These are phyloP conservation scores for Skeletonema costatum DNA, from an alignment of 108 stramenopile species.

Conservation along the genomic window DNA sequence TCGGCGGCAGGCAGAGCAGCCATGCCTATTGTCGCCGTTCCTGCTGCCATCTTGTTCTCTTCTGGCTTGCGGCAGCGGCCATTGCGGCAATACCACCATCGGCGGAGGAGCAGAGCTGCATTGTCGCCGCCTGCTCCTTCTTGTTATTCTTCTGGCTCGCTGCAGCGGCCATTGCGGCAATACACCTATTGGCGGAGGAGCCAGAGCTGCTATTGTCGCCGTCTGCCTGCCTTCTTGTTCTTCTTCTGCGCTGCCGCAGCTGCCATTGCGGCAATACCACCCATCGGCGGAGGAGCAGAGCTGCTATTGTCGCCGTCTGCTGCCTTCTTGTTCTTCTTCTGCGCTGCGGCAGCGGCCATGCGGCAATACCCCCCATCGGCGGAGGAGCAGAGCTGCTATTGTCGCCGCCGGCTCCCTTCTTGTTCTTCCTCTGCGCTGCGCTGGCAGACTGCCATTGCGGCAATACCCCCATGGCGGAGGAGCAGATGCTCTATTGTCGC, in stretches of 20 bases:
- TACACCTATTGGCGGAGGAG: neutral
- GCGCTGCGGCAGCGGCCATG: constrained; percentile 7
- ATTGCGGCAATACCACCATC: neutral
- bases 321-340: constrained; percentile 6
- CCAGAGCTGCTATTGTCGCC: neutral
- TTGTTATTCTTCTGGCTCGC: constrained; percentile 1
- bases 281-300: neutral
- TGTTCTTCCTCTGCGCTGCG: neutral
- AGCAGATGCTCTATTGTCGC: too few relatives aligned
- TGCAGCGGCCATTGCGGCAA: constrained; percentile 2
- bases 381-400: neutral
- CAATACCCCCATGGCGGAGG: neutral
- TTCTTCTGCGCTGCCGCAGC: constrained; percentile 8
- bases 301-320: neutral
- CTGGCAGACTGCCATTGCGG: constrained; percentile 1
- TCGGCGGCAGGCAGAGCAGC: neutral
- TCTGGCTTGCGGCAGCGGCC: constrained; percentile 2
- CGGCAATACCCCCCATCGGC: neutral
- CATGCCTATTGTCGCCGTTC: neutral
- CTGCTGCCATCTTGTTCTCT: neutral
- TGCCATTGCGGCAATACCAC: constrained; percentile 2
- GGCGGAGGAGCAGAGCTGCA: neutral
- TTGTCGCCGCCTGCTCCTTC: neutral
- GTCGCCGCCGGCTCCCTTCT: too few relatives aligned
- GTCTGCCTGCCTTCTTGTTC: neutral